Evolutionary conservation across 495 filamentous ascomycete genomes (phyloP), one percentile per base, ranked within the genome.

Genomic region (Aspergillus leporis): DNA sequence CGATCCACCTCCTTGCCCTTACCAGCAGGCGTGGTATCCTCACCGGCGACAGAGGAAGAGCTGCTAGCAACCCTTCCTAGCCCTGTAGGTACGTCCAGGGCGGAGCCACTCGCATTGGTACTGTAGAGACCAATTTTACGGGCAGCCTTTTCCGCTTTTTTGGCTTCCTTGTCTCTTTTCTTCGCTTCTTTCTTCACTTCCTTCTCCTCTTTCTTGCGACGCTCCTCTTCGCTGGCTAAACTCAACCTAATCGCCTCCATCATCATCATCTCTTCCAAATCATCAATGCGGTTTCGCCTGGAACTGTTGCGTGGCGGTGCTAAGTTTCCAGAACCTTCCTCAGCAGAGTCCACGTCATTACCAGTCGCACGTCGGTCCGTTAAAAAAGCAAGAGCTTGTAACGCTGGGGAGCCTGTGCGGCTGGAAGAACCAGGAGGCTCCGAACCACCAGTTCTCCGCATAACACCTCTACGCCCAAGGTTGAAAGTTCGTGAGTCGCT

Each of bases 181-280:
- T 93, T 95, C 14, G 85, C 84, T 36, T 91, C 89, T 66, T 96
- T 96, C 51, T 78, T 81, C 4, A 81, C 80, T 63, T 92, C 90
- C 66, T 94, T 92, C 51, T 94, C 90, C 31, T 88, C 88, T 64
- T 88, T 89, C 50, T 81, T 87, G 61, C 87, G 87, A 49, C 93
- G 84, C 46, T 97, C 92, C 65, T 98, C 94, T 66, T 98, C 94
- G 31, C 89, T 88, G 8, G 88, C 92, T 25, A 98, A 77, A 51
- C 91, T 95, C 48, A 96, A 73, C 31, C 94, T 80, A 53, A 98
- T 93, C 2, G 94, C 94, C 69, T 98, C 94, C 81, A 93, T 90
- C 83, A 97, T 90, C 94, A 98, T 98, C 79, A 98, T 90, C 49
- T 96, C 93, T 68, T 98, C 94, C 12, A 98, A 76, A 64, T 97